Evolutionary conservation across 345 rosid genomes (phyloP).

Genomic region (Sonneratia caseolaris): DNA sequence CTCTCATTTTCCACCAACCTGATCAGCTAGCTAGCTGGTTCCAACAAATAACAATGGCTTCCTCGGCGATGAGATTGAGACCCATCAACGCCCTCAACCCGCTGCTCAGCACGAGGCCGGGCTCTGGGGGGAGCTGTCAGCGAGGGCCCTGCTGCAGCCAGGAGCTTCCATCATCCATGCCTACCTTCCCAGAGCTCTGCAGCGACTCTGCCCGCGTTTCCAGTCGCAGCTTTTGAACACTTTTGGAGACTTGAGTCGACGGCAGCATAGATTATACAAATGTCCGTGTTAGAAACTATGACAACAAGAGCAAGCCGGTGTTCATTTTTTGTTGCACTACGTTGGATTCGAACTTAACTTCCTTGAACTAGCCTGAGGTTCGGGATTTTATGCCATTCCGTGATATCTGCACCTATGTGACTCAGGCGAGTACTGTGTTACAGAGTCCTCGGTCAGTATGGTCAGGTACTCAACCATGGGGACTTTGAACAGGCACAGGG

Average conservation of each 20-base stretch:
- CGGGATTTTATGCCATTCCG: background rate
- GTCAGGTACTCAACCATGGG: constrained; percentile 16
- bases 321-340: too few relatives aligned
- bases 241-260: background rate
- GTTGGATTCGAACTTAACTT: too few relatives aligned
- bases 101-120: background rate
- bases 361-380: background rate
- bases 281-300: too few relatives aligned
- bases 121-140: background rate
- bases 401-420: background rate
- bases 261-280: background rate
- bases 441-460: constrained; percentile 45
- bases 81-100: background rate
- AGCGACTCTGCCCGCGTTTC: too few relatives aligned
- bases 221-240: background rate
- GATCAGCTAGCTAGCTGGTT: too few relatives aligned
- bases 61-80: background rate
- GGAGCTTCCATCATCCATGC: background rate
- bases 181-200: background rate
- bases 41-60: background rate
- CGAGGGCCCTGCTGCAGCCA: background rate
- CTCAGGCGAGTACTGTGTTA: constrained; percentile 45
- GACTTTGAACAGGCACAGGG: constrained; percentile 30
- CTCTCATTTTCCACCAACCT: background rate
- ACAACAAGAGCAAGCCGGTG: too few relatives aligned